Evolutionary conservation across 345 rosid species (phyloP), one percentile per base, ranked within the genome.

Genomic region (Pseudoturritis turrita): DNA sequence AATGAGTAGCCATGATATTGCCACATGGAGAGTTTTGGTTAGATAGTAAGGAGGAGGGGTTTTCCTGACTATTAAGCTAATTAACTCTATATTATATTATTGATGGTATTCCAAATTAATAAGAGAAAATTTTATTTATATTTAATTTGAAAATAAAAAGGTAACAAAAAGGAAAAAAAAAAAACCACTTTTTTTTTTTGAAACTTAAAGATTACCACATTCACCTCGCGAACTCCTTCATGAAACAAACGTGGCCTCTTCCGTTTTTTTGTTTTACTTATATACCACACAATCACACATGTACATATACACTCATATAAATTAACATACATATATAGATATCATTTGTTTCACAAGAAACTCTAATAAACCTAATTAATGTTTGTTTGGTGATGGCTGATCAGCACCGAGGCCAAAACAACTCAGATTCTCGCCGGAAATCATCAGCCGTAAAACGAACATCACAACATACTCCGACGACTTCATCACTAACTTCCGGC

Each of bases 221-320:
- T 81, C 79, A 83, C 85, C 87, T 80, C 84, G 86, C 79, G 70
- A 83, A 72, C 77, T 81, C 80, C 77, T 73, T 91, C 98, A 92
- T 87, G 91, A 85, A 83, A 88, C 86, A 82, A 86, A 89, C 92
- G 89, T 88, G 91, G 73, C 61, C 62, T 72, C 62, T 53, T 77
- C 74, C 45, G 43, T 49, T 69, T 63, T 75, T n/a, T 68, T 62
- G 55, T 77, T 85, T 82, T 83, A 81, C 83, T 55, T 81, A 71
- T 72, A 75, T 69, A 73, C 37, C 61, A 19, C 78, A 65, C 77
- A 81, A 51, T 76, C 74, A 76, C 70, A 46, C 64, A 46, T 28
- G 17, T 69, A 26, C 68, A 44, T 50, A 37, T 23, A 62, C 69
- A 49, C 56, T 40, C 52, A 39, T n/a, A 36, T 17, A 36, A 39